Evolutionary conservation across 2,329 filamentous ascomycete species (phyloP).

Genomic region (Cladophialophora carrionii): DNA sequence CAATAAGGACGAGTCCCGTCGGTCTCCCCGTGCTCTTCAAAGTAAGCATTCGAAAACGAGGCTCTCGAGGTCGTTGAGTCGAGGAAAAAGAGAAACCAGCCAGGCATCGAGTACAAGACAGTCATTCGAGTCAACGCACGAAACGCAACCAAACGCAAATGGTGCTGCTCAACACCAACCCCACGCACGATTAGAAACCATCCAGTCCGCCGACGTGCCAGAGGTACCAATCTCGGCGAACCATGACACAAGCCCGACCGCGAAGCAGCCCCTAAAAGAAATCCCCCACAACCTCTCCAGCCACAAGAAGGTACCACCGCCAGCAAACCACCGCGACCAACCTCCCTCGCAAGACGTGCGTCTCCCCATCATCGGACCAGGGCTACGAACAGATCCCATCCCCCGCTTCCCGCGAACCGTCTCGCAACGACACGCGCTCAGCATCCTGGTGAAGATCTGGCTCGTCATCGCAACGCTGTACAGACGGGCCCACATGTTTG

Average conservation of each 20-base stretch:
- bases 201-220: conserved; percentile 36
- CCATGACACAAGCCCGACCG: conserved; percentile 27
- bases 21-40: conserved; percentile 10
- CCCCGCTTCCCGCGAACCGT: conserved; percentile 57
- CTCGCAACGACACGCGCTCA: conserved; percentile 59
- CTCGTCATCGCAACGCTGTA: conserved; percentile 88
- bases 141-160: conserved; percentile 14
- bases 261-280: conserved; percentile 32
- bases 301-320: conserved; percentile 43
- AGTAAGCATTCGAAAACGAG: conserved; percentile 1
- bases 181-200: conserved; percentile 17
- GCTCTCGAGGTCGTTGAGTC: conserved; percentile 28
- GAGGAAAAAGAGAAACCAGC: conserved; percentile 21
- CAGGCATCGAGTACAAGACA: conserved; percentile 18
- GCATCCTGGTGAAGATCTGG: conserved; percentile 78
- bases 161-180: not conserved
- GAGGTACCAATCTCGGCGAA: conserved; percentile 18
- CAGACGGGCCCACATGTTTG: conserved; percentile 74
- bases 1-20: conserved; percentile 20
- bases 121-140: conserved; percentile 29
- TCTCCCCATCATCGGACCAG: conserved; percentile 43
- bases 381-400: conserved; percentile 39
- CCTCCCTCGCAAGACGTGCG: conserved; percentile 48
- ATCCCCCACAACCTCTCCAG: conserved; percentile 45
- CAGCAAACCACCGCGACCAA: conserved; percentile 49